Evolutionary conservation across 139 green algal genomes (phyloP), one percentile per base, ranked within the genome.

Genomic region (Tetraselmis striata): DNA sequence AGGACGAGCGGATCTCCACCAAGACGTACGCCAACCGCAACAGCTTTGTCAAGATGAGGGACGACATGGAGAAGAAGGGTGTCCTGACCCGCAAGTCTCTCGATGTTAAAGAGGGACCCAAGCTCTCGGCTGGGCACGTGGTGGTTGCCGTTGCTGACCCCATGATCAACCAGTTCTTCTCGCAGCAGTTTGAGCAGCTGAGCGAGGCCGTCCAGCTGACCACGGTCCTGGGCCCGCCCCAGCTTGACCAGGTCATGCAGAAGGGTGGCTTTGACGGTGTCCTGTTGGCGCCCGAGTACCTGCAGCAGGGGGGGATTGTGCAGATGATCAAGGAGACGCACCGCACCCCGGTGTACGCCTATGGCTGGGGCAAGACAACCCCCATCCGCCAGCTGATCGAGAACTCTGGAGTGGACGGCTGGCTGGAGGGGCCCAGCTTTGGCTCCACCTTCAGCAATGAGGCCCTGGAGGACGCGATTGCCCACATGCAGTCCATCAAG

Each of bases 211-310:
- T 67, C 18, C 45, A 18, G 11, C 11, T 18, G 45, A 67, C 45
- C 5, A 5, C 45, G 11, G 45, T 18, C 11, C 5, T 67, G 45
- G 45, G 45, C 11, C 45, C 5, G 45, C 11, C 11, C 45, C 45
- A 67, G 45, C 45, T 67, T 5, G 45, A 67, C 11, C 88, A 92
- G 86, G 88, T 83, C 0, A 1, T 59, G 28, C 2, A 30, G 26
- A 59, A 88, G 75, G 88, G 88, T 22, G 88, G 86, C 32, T 59
- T 78, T 31, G 88, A 92, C 81, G 89, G 84, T 45, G 88, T 90
- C 59, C 84, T 92, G 1, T 25, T 90, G 30, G 83, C 88, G 59
- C 88, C 88, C 29, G 88, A 92, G 79, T 89, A 88, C 77, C 81
- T 92, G 45, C 83, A 82, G 2, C 83, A 90, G 80, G n/a, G 75